phyloP scores from a whole-genome alignment of 495 filamentous ascomycete species.

The Apiosordaria backusii region DNA sequence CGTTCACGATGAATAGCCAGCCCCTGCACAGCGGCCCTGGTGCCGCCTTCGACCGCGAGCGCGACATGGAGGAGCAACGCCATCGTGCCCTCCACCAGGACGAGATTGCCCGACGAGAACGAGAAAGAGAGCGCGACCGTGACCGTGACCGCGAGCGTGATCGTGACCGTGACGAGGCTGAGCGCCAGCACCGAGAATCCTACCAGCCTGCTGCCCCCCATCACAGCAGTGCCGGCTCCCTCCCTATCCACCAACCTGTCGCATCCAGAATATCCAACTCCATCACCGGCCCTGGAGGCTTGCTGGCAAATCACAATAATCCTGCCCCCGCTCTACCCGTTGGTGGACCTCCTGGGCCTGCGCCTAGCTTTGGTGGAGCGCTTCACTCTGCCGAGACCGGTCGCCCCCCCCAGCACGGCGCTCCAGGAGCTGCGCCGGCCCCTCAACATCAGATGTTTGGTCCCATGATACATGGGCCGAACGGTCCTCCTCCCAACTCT shows the following conservation, averaged over 20 bases:
- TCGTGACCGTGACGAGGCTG: conserved; percentile 59
- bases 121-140: conserved; percentile 23
- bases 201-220: conserved; percentile 58
- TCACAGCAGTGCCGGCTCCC: conserved; percentile 77
- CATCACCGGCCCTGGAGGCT: conserved; percentile 82
- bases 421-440: conserved; percentile 58
- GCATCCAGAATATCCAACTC: conserved; percentile 73
- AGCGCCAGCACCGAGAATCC: conserved; percentile 65
- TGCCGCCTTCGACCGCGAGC: conserved; percentile 37
- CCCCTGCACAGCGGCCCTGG: conserved; percentile 37
- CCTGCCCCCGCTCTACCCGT: conserved; percentile 57
- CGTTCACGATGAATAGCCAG: conserved; percentile 42
- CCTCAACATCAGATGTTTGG: conserved; percentile 60
- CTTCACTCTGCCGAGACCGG: conserved; percentile 55
- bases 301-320: conserved; percentile 69
- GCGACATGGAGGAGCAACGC: conserved; percentile 35
- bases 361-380: conserved; percentile 64
- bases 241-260: conserved; percentile 87
- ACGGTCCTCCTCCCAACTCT: conserved; percentile 26
- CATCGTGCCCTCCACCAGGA: conserved; percentile 38
- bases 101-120: conserved; percentile 31
- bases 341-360: conserved; percentile 60
- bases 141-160: conserved; percentile 36
- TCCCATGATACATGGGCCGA: conserved; percentile 48
- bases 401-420: conserved; percentile 57